These are phyloP conservation scores for Yamadazyma tumulicola DNA, from an alignment of 805 yeast genomes.

Conservation along the genomic window DNA sequence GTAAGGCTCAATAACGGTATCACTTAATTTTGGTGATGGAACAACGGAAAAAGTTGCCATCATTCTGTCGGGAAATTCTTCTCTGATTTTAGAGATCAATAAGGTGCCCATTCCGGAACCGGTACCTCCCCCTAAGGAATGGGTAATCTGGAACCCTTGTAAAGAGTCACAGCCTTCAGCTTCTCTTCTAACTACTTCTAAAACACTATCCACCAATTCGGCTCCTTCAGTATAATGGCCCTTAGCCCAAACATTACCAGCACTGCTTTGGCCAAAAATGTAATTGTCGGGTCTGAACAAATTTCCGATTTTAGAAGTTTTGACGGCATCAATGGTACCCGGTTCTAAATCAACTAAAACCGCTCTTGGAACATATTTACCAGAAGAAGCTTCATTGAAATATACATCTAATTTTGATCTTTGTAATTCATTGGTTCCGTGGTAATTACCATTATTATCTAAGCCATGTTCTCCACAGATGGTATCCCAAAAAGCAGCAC, in stretches of 20 bases:
- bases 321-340: slow-evolving; percentile 85
- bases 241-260: slow-evolving; percentile 96
- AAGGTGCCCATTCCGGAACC: slow-evolving; percentile 97
- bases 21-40: slow-evolving; percentile 88
- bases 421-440: slow-evolving; percentile 45
- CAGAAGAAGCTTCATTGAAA: slow-evolving; percentile 81
- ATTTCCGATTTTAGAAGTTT: slow-evolving; percentile 75
- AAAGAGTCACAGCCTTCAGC: slow-evolving; percentile 90
- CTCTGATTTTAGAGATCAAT: slow-evolving; percentile 79
- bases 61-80: slow-evolving; percentile 94
- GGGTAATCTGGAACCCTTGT: slow-evolving; percentile 87
- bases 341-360: slow-evolving; percentile 92
- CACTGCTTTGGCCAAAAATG: slow-evolving; percentile 86
- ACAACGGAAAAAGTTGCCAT: slow-evolving; percentile 92
- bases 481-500: slow-evolving; percentile 93
- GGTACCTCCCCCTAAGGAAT: slow-evolving; percentile 72
- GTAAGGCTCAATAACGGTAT: slow-evolving; percentile 93
- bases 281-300: slow-evolving; percentile 90
- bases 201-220: slow-evolving; percentile 82
- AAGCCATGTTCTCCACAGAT: slow-evolving; percentile 86
- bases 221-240: slow-evolving; percentile 98
- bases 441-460: slow-evolving; percentile 70
- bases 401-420: slow-evolving; percentile 69
- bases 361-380: slow-evolving; percentile 91
- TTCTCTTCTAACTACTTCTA: slow-evolving; percentile 89